Conservation (phyloP, 73 alveolate genomes). For the Stentor roeselii region DNA sequence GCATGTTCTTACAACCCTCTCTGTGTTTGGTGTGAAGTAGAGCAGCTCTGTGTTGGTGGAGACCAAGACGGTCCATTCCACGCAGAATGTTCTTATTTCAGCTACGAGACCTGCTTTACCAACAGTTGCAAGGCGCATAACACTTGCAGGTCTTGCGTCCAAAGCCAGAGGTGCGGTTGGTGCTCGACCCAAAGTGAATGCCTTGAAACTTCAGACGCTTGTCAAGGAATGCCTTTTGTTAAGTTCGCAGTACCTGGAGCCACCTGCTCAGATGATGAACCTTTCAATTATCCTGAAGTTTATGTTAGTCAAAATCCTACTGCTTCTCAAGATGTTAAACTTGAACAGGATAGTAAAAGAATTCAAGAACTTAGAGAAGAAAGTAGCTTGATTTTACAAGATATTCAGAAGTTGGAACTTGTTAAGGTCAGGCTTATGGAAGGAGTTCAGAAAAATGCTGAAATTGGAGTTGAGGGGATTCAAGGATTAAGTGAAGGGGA, state of each 20-base stretch:
- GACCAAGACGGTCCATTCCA: conserved; percentile 18
- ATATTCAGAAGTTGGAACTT: background rate
- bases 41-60: conserved; percentile 13
- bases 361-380: background rate
- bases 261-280: background rate
- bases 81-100: background rate
- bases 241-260: background rate
- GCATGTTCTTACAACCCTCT: conserved; percentile 22
- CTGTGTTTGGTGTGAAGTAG: conserved; percentile 19
- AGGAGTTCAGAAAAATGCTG: background rate
- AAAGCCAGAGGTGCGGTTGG: background rate
- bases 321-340: background rate
- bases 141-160: background rate
- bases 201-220: background rate
- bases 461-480: too few relatives aligned
- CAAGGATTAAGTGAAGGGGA: too few relatives aligned
- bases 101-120: background rate
- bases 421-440: background rate
- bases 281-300: background rate
- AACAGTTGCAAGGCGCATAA: background rate
- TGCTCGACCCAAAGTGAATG: background rate
- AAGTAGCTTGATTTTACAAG: background rate
- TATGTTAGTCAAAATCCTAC: conserved; percentile 9
- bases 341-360: background rate
- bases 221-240: background rate